phyloP scores from a whole-genome alignment of 177 flowering plant genomes.

The Vitis hybrid region DNA sequence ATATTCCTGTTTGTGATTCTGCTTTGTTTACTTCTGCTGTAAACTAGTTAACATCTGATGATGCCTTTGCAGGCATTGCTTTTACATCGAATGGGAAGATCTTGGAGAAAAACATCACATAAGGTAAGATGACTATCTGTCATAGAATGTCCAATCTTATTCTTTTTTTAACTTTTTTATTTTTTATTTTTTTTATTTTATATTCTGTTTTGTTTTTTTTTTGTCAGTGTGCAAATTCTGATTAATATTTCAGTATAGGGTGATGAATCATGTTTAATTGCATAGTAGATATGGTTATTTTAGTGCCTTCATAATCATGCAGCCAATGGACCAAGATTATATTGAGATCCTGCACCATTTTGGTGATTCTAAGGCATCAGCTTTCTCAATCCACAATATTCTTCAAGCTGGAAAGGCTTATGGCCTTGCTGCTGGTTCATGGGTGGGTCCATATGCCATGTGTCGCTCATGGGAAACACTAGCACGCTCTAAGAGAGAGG shows the following conservation, averaged over 20 bases:
- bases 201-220: neutral
- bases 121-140: slow-evolving; percentile 44
- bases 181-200: neutral
- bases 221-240: neutral
- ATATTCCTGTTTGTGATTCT: neutral
- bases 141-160: too few relatives aligned
- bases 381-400: slow-evolving; percentile 88
- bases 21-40: neutral
- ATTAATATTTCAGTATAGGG: slow-evolving; percentile 1
- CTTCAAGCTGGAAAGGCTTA: slow-evolving; percentile 76
- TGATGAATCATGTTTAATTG: slow-evolving; percentile 8
- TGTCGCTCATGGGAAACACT: slow-evolving; percentile 94
- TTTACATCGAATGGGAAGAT: slow-evolving; percentile 75
- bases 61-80: slow-evolving; percentile 62
- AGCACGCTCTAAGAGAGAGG: slow-evolving; percentile 42
- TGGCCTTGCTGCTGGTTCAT: slow-evolving; percentile 91
- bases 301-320: slow-evolving; percentile 30
- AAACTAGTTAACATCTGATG: neutral
- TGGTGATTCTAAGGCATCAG: slow-evolving; percentile 77
- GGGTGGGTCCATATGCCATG: slow-evolving; percentile 98
- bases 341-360: slow-evolving; percentile 71
- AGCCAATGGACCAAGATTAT: slow-evolving; percentile 68
- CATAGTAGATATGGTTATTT: slow-evolving; percentile 20
- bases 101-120: slow-evolving; percentile 71
- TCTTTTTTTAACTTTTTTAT: too few relatives aligned